Evolutionary conservation across 192 early-diverging fungal species (phyloP), one percentile per base, ranked within the genome.

Genomic region (Fimicolochytrium jonesii): DNA sequence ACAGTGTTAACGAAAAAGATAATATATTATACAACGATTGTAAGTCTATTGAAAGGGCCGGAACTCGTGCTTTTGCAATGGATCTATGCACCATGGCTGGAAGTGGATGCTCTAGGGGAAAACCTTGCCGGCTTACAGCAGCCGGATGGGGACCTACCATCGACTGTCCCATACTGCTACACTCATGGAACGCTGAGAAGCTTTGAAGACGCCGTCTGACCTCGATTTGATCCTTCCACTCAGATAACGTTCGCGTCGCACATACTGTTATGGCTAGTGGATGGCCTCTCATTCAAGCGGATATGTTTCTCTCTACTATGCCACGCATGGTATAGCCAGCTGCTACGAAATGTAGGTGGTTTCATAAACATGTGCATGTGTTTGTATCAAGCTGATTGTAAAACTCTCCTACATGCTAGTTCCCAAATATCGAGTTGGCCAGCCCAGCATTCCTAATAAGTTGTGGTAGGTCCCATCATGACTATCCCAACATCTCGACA

Each of bases 381-480:
- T n/a, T n/a, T n/a, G n/a, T n/a, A n/a, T n/a, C n/a, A n/a, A n/a
- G n/a, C n/a, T 44, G 43, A 17, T 44, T 44, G 4, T 17, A 23
- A 44, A 44, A 44, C 43, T 5, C 43, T 44, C 4, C n/a, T 15
- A 44, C 43, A 5, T 44, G 3, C 3, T 25, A 50, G 48, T 98
- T 96, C 66, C 95, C 95, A 28, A 82, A 85, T 44, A 90, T 96
- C 56, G 82, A 79, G 56, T 69, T 94, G 45, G 73, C 82, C 18
- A 87, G 89, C 61, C 59, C 81, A 29, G 76, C 79, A 15, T 94
- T 96, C 61, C 53, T 98, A 13, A 59, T 80, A 39, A 92, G 91
- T 67, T 93, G 91, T 67, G 83, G 92, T 92, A 81, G 53, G 77
- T 67, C 2, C 49, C 23, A n/a, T n/a, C n/a, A n/a, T n/a, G n/a